Base-by-base conservation (phyloP, 2,329 filamentous ascomycete species). In the Fusarium papillatum region DNA sequence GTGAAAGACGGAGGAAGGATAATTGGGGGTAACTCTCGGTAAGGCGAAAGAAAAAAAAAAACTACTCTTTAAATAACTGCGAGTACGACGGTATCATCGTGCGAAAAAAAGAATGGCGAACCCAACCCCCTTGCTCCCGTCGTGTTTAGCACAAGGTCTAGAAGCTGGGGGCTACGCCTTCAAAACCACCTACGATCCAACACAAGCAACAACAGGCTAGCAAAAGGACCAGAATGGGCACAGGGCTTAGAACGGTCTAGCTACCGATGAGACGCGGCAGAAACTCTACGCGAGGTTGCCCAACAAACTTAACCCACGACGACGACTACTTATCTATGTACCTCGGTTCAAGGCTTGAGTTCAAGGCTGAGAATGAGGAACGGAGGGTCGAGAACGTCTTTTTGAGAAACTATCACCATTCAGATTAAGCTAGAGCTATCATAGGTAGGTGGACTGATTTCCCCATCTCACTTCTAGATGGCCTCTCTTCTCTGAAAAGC, bases 401-500 rank as follows among this genome's bases (percentile, higher is more conserved):
- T 48, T 66, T 53, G 63, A 68, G 70, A 62, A 73, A 74, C 69
- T 62, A 75, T 74, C 64, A 74, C 66, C 73, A 75, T 69, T 74
- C 66, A 81, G 65, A 79, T 75, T 72, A 77, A 76, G 73, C 71
- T 76, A 74, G 76, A 76, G 73, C 71, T 76, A 74, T 66, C 61
- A 41, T 68, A 70, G 38, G 38, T 43, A 34, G 60, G 34, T 70
- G 50, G 69, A 64, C 75, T 68, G 74, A 76, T 66, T 29, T 62
- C 60, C 66, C 66, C 66, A 66, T 62, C 59, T 68, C 60, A 66
- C 53, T 57, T 64, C 57, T 70, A 75, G 72, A 75, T 75, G 64
- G 72, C 61, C 46, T 68, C 61, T 59, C 43, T 63, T 55, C 11
- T 63, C 60, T 59, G 50, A 70, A 60, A 60, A 70, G 36, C 43